Base-by-base conservation (phyloP, 1,284 basidiomycete genomes). In the Abortiporus biennis region DNA sequence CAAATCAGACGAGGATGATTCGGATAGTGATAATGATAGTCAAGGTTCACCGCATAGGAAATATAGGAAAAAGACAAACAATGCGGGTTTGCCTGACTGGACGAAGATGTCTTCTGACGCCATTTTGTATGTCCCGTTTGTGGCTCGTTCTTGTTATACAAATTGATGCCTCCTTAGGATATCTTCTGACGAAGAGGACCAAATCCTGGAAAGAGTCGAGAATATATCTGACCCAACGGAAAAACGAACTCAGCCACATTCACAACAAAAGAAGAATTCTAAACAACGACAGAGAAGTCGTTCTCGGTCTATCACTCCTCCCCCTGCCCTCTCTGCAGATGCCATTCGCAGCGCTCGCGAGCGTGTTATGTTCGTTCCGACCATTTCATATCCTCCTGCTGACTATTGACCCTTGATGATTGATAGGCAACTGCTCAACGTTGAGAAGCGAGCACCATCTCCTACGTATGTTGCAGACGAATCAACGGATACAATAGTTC, bases 241-340 rank as follows among this genome's bases (percentile, higher is more conserved):
- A 2, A 52, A 47, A 19, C 45, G 42, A 8, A 16, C 32, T 34
- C 16, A 24, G 13, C 30, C 42, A 1, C 42, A 40, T 3, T 33
- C 39, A n/a, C n/a, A n/a, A n/a, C n/a, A n/a, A n/a, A 35, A 48
- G 4, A 42, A 48, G 40, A 50, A 51, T 38, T 30, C 40, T 17
- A 61, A 71, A n/a, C 8, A n/a, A 65, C 45, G 64, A 48, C 42
- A 48, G 15, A 69, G 76, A 24, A 80, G 75, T 56, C 77, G 77
- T 25, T 86, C 84, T 15, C 62, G 65, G 23, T 86, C 85, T 2
- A 71, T 87, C 29, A 88, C 85, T 2, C 85, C 85, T 6, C 85
- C 85, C 2, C 85, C 85, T 1, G 66, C 65, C 17, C 55, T 87
- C 12, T 62, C 77, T 1, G 53, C 61, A 9, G 61, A 74, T 23